These are phyloP conservation scores for Fusarium sacchari DNA, from an alignment of 2,329 filamentous ascomycete species.

Conservation along the genomic window DNA sequence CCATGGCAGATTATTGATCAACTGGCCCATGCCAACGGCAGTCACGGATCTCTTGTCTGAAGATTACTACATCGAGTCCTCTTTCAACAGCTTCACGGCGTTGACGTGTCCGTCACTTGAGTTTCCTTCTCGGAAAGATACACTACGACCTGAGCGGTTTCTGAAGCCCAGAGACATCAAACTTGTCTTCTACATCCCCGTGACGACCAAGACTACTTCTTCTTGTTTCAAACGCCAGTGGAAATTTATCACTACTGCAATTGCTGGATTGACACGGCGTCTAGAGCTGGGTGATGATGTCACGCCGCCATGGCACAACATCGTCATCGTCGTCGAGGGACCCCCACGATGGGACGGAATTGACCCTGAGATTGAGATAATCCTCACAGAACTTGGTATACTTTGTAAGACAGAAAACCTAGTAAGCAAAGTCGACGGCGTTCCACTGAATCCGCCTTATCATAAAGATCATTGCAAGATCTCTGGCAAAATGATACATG, in stretches of 20 bases:
- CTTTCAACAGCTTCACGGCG: background rate
- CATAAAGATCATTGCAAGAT: background rate
- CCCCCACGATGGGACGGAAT: background rate
- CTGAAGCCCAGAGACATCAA: background rate
- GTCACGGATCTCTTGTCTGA: background rate
- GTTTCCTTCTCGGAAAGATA: rapidly evolving
- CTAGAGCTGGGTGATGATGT: background rate
- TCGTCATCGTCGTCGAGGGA: background rate
- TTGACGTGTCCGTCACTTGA: background rate
- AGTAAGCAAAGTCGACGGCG: background rate
- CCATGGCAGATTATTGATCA: background rate
- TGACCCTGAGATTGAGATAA: background rate
- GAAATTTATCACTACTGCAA: background rate
- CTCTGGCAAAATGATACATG: background rate
- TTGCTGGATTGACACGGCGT: background rate
- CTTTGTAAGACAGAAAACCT: background rate
- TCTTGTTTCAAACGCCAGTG: background rate
- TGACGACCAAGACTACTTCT: background rate
- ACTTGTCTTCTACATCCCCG: background rate
- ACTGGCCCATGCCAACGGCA: background rate
- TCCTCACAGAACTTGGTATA: background rate
- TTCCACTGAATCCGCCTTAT: background rate
- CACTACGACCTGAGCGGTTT: background rate
- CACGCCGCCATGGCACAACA: background rate
- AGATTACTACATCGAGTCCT: background rate